Evolutionary conservation across 495 filamentous ascomycete species (phyloP).

Genomic region (Talaromyces trachyspermus): DNA sequence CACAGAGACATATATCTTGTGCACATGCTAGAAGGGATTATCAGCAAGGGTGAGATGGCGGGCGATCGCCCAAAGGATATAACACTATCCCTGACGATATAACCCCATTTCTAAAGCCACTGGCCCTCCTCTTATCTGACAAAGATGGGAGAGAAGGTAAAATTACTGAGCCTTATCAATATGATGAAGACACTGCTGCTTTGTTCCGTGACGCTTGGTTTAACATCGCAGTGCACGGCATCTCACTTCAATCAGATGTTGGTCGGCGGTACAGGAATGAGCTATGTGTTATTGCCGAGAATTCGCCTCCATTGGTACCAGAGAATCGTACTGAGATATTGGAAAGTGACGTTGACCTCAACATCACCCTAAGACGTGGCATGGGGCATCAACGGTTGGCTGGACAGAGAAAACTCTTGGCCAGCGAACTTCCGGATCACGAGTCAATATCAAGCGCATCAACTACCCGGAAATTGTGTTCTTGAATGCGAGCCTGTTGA

Average conservation of each 20-base stretch:
- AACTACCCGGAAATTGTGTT: slow-evolving; percentile 87
- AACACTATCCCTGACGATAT: slow-evolving; percentile 80
- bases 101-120: slow-evolving; percentile 68
- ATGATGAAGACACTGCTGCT: slow-evolving; percentile 56
- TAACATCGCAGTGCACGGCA: slow-evolving; percentile 90
- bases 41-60: slow-evolving; percentile 74
- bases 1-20: slow-evolving; percentile 71
- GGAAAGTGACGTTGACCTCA: slow-evolving; percentile 93
- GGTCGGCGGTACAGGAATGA: slow-evolving; percentile 63
- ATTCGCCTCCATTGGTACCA: slow-evolving; percentile 76
- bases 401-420: slow-evolving; percentile 72
- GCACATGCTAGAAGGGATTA: slow-evolving; percentile 78
- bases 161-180: slow-evolving; percentile 19
- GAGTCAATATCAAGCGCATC: slow-evolving; percentile 71
- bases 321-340: slow-evolving; percentile 78
- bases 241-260: slow-evolving; percentile 61
- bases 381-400: slow-evolving; percentile 66
- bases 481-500: slow-evolving; percentile 73
- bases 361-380: slow-evolving; percentile 79
- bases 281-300: slow-evolving; percentile 70
- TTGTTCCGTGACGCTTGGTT: slow-evolving; percentile 93
- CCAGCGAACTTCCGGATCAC: slow-evolving; percentile 61
- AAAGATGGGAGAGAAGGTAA: slow-evolving; percentile 37
- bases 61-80: slow-evolving; percentile 62
- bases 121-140: slow-evolving; percentile 65